Percentiles rank a stretch among this genome's conserved stretches.
These are phyloP conservation scores for Psilocybe cyanescens DNA, from an alignment of 768 basidiomycete genomes.

Conservation along the genomic window DNA sequence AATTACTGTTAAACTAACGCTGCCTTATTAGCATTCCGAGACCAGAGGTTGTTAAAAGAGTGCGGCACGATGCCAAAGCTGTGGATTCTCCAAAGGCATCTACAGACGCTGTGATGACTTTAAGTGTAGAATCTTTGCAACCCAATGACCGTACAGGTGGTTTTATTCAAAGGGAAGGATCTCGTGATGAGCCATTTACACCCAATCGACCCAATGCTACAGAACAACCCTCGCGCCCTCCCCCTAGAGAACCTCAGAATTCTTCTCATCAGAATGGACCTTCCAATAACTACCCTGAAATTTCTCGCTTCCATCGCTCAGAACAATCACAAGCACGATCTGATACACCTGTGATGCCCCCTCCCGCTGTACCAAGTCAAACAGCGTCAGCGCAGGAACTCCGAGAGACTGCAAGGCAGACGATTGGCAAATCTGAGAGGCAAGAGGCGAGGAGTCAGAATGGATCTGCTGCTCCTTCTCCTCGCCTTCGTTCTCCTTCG, in stretches of 20 bases:
- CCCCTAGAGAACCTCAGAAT: constrained; percentile 11
- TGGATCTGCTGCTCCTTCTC: constrained; percentile 59
- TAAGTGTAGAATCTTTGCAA: constrained; percentile 19
- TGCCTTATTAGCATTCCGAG: constrained; percentile 59
- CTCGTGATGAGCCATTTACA: constrained; percentile 30
- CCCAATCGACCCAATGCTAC: constrained; percentile 5
- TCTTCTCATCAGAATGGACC: constrained; percentile 15
- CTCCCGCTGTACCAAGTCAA: constrained; percentile 78
- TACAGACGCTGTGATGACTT: constrained; percentile 14
- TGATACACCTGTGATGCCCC: constrained; percentile 68
- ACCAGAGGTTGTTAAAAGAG: constrained; percentile 78
- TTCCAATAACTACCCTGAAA: constrained; percentile 24
- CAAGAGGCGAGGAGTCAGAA: constrained; percentile 48
- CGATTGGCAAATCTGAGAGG: constrained; percentile 51
- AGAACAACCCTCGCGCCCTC: constrained; percentile 13
- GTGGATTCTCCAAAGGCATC: constrained; percentile 38
- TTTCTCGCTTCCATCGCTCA: constrained; percentile 41
- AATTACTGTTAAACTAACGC: constrained; percentile 1
- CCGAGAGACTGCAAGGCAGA: constrained; percentile 78
- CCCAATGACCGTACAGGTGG: constrained; percentile 19
- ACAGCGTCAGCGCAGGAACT: constrained; percentile 79
- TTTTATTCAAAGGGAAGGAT: background rate
- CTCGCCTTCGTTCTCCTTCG: constrained; percentile 66
- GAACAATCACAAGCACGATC: constrained; percentile 44
- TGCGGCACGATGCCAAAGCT: constrained; percentile 43